Conservation (phyloP, 2,329 filamentous ascomycete species). For the Stagonosporopsis tanaceti region DNA sequence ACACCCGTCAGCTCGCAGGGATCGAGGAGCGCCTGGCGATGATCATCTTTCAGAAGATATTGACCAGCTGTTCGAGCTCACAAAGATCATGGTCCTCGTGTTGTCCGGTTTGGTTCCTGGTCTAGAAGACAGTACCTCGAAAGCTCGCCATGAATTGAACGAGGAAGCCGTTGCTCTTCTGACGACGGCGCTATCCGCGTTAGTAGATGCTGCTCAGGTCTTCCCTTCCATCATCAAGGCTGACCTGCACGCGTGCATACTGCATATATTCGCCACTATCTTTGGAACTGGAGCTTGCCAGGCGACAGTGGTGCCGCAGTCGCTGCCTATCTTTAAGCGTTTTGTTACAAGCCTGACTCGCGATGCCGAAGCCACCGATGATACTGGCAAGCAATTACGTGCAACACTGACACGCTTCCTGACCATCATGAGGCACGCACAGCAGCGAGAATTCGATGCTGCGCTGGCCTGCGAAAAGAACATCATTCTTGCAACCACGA, state of each 20-base stretch:
- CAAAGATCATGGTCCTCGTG: slow-evolving; percentile 93
- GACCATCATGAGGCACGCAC: slow-evolving; percentile 77
- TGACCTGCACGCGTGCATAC: slow-evolving; percentile 92
- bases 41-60: slow-evolving; percentile 93
- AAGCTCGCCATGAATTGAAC: slow-evolving; percentile 77
- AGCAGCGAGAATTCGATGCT: slow-evolving; percentile 77
- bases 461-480: slow-evolving; percentile 93
- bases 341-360: slow-evolving; percentile 80
- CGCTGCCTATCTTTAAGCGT: slow-evolving; percentile 88
- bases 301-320: slow-evolving; percentile 85
- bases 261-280: slow-evolving; percentile 95
- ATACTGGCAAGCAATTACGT: slow-evolving; percentile 74
- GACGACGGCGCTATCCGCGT: slow-evolving; percentile 79
- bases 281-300: slow-evolving; percentile 88
- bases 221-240: slow-evolving; percentile 97
- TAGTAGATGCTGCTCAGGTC: slow-evolving; percentile 93
- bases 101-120: slow-evolving; percentile 88
- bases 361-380: slow-evolving; percentile 52
- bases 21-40: slow-evolving; percentile 64
- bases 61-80: slow-evolving; percentile 96
- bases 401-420: slow-evolving; percentile 85
- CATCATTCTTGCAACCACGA: slow-evolving; percentile 83
- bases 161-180: slow-evolving; percentile 87
- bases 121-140: slow-evolving; percentile 64
- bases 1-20: slow-evolving; percentile 84